Conservation (phyloP, 768 basidiomycete species). For the Leucocoprinus birnbaumii region DNA sequence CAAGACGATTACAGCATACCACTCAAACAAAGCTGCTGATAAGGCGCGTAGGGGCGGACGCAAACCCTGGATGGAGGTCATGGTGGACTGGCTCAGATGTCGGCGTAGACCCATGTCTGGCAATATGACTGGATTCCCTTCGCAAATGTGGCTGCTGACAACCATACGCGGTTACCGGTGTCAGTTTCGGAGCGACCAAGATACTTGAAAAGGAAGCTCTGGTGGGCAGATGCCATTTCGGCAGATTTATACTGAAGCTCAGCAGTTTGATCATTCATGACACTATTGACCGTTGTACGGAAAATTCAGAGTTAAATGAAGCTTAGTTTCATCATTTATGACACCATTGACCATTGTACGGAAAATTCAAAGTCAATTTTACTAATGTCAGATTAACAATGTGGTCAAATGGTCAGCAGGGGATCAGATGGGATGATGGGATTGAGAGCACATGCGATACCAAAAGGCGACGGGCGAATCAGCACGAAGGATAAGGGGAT, state of each 20-base stretch:
- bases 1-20: not conserved
- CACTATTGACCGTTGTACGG: not conserved
- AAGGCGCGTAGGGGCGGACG: not conserved
- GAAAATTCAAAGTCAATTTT: not conserved
- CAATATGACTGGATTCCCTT: too few relatives aligned
- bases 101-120: too few relatives aligned
- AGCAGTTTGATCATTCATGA: conserved; percentile 2
- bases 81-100: too few relatives aligned
- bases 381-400: not conserved
- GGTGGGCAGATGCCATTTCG: not conserved
- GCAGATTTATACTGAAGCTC: not conserved
- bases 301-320: not conserved
- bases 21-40: not conserved
- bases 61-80: too few relatives aligned
- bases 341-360: not conserved
- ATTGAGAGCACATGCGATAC: too few relatives aligned
- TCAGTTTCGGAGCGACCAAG: not conserved
- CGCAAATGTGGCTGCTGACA: too few relatives aligned
- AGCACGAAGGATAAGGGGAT: too few relatives aligned
- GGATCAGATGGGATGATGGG: too few relatives aligned
- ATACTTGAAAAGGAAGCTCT: too few relatives aligned
- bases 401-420: conserved; percentile 2
- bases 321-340: conserved; percentile 6
- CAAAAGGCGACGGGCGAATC: too few relatives aligned
- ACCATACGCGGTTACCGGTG: not conserved